Evolutionary conservation across 257 asterid species (phyloP).

Genomic region (Solanum rostratum): DNA sequence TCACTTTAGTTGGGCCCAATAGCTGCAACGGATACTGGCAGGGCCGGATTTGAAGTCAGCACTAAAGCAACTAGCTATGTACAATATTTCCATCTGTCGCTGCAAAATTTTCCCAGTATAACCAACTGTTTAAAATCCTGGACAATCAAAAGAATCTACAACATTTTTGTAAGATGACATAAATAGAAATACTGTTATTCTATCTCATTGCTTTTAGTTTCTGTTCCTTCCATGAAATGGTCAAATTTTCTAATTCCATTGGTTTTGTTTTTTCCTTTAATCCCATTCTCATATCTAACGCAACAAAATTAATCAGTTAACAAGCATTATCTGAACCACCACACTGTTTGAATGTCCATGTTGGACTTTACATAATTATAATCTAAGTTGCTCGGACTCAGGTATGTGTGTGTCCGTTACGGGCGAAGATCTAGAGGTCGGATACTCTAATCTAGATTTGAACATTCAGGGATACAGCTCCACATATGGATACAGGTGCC

Average conservation of each 20-base stretch:
- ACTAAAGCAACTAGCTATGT: neutral
- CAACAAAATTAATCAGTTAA: neutral
- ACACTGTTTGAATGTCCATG: neutral
- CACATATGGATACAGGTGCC: too few species aligned
- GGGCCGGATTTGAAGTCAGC: neutral
- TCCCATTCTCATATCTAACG: neutral
- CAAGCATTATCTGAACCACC: neutral
- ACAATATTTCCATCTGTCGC: neutral
- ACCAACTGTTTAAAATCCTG: neutral
- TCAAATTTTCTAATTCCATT: neutral
- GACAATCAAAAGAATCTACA: neutral
- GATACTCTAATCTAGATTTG: too few species aligned
- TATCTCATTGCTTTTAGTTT: neutral
- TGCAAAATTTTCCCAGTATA: neutral
- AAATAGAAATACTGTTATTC: neutral
- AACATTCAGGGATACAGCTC: too few species aligned
- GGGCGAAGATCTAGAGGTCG: too few species aligned
- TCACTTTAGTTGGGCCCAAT: constrained; percentile 7
- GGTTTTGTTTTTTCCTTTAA: neutral
- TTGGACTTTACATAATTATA: neutral
- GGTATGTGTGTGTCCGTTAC: too few species aligned
- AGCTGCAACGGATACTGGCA: neutral
- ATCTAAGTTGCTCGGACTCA: neutral
- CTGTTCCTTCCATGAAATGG: neutral
- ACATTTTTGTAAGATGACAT: neutral